phyloP scores from a whole-genome alignment of 139 green algal species.

The Chlamydomonas eustigma region DNA sequence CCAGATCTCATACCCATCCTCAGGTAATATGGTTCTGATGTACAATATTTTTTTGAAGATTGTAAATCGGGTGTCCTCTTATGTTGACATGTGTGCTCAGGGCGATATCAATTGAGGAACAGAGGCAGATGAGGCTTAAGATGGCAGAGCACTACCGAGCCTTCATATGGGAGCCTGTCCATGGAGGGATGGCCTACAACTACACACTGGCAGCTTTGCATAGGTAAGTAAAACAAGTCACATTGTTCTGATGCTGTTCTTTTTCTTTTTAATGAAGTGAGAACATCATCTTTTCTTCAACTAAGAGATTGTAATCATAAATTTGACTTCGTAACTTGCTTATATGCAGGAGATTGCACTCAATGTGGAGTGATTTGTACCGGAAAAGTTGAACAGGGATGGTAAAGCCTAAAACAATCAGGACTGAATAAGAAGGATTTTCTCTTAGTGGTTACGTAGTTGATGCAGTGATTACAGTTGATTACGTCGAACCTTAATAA shows the following conservation, averaged over 20 bases:
- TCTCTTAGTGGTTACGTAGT: too few species aligned
- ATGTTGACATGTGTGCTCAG: slow-evolving; percentile 4
- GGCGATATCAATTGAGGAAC: slow-evolving; percentile 15
- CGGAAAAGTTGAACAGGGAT: too few species aligned
- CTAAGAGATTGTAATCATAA: background rate
- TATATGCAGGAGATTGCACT: background rate
- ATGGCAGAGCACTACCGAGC: slow-evolving; percentile 36
- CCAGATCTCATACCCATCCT: slow-evolving; percentile 26
- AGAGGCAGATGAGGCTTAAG: slow-evolving; percentile 17
- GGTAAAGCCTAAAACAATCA: too few species aligned
- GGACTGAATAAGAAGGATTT: too few species aligned
- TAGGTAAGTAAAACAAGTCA: slow-evolving; percentile 20
- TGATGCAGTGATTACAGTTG: too few species aligned
- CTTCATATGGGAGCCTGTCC: slow-evolving; percentile 39
- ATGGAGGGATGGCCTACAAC: slow-evolving; percentile 38
- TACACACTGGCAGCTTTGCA: slow-evolving; percentile 31
- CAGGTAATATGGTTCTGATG: background rate
- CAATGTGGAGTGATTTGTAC: slow-evolving; percentile 10
- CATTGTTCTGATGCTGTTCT: background rate
- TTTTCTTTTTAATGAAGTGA: background rate
- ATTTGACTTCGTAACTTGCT: background rate
- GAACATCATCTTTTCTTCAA: background rate
- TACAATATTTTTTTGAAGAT: background rate
- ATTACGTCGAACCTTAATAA: too few species aligned
- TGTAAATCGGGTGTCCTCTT: too few species aligned